phyloP scores from a whole-genome alignment of 495 filamentous ascomycete genomes.

The Monascus purpureus region DNA sequence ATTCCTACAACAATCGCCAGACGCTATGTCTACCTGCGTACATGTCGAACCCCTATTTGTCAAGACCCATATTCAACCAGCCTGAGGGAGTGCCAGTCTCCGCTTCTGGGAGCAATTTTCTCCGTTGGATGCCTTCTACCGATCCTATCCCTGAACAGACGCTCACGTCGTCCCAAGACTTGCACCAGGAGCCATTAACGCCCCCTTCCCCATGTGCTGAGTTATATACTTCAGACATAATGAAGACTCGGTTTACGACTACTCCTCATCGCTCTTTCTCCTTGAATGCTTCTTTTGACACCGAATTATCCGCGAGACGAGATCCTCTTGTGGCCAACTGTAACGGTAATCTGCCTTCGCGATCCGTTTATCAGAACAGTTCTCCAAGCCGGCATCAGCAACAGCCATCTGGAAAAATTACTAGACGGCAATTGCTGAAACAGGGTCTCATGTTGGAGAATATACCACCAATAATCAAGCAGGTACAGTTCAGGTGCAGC shows the following conservation, averaged over 20 bases:
- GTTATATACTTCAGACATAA: conserved; percentile 22
- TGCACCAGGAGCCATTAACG: conserved; percentile 20
- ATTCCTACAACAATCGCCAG: conserved; percentile 23
- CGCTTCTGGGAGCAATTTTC: conserved; percentile 30
- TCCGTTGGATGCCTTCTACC: conserved; percentile 24
- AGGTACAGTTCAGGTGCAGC: conserved; percentile 36
- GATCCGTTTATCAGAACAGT: conserved; percentile 23
- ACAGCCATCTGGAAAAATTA: conserved; percentile 19
- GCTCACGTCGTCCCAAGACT: conserved; percentile 24
- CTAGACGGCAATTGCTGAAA: conserved; percentile 24
- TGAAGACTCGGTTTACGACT: conserved; percentile 27
- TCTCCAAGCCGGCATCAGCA: conserved; percentile 18
- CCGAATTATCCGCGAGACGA: not conserved
- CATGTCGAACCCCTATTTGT: conserved; percentile 28
- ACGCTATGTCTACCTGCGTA: conserved; percentile 26
- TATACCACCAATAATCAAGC: conserved; percentile 25
- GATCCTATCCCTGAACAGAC: conserved; percentile 28
- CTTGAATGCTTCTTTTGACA: conserved; percentile 4
- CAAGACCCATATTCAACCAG: conserved; percentile 31
- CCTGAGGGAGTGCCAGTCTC: conserved; percentile 25
- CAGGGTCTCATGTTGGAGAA: conserved; percentile 29
- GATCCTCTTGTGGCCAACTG: no score
- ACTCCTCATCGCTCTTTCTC: conserved; percentile 29
- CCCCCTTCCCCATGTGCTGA: conserved; percentile 30
- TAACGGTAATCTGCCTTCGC: no score